Conservation (phyloP, 2,329 filamentous ascomycete species). For the Microcera coccophila region DNA sequence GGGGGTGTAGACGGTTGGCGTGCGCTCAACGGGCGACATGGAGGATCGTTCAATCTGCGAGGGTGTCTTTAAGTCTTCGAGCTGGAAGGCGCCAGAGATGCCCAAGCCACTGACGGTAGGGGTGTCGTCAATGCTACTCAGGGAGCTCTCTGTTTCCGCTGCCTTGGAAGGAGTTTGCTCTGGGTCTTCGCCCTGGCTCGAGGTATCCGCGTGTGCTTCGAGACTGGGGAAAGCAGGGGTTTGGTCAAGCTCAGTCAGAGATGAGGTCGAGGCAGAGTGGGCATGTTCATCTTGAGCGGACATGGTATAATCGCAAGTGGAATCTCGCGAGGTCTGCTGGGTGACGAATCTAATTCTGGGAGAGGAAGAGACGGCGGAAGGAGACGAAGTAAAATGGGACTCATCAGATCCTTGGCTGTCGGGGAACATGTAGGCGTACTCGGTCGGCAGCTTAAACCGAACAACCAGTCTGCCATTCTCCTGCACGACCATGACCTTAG, state of each 20-base stretch:
- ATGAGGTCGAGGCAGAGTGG: not conserved
- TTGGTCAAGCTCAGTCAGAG: not conserved
- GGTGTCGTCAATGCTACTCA: slow-evolving; percentile 2
- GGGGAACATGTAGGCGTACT: slow-evolving; percentile 31
- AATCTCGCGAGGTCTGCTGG: not conserved
- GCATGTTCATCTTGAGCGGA: not conserved
- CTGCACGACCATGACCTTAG: slow-evolving; percentile 29
- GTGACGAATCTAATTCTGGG: slow-evolving; percentile 19
- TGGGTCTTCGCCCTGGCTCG: not conserved
- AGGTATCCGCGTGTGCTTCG: not conserved
- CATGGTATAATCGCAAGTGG: not conserved
- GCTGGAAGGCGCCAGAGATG: not conserved
- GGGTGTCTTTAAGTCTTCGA: not conserved
- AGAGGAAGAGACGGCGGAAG: slow-evolving; percentile 21
- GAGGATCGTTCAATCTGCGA: not conserved
- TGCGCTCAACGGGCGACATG: not conserved
- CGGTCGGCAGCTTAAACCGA: slow-evolving; percentile 36
- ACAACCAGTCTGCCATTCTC: slow-evolving; percentile 32
- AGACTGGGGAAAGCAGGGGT: not conserved
- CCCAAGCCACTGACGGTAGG: slow-evolving; percentile 4
- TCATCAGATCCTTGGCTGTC: slow-evolving; percentile 29
- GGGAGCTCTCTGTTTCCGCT: not conserved
- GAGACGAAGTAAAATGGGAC: slow-evolving; percentile 20
- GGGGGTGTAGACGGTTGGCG: not conserved
- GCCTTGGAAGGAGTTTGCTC: not conserved